Evolutionary conservation across 2,329 filamentous ascomycete species (phyloP), one percentile per base, ranked within the genome.

Genomic region (Fusarium marasasianum): DNA sequence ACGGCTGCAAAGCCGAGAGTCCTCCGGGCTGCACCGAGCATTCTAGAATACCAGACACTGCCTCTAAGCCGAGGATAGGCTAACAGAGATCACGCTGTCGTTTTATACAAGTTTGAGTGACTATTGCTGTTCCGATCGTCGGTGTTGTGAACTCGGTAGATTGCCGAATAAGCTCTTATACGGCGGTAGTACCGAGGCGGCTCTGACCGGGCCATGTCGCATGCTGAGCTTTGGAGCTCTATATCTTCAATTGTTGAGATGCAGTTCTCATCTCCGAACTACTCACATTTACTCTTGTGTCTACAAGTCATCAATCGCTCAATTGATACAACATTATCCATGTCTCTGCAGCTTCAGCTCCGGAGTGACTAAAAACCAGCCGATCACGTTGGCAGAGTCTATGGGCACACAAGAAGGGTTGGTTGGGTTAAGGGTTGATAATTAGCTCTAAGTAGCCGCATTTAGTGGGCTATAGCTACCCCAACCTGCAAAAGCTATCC

Each of bases 381-480:
- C 45, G 62, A 43, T 53, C 66, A 61, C 55, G 66, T 24, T 57
- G 35, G 29, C 13, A 20, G 13, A 69, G 31, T 20, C 24, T 48
- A 37, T 11, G 22, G 33, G 24, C 24, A 40, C 22, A 18, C 9
- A n/a, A 29, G 11, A 31, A 41, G 24, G 15, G 51, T 41, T 38
- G n/a, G 22, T 31, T 38, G 20, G 18, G 48, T 31, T n/a, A 31
- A 63, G 53, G 41, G 53, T 47, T 63, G 40, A 44, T 20, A 24
- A 47, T 59, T 43, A 53, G 58, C 37, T 53, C 38, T 33, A 37
- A 48, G 43, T 64, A 72, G 63, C 55, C 59, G 54, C 63, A 51
- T 60, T 57, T 69, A 66, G 50, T 45, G 67, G 67, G 56, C 64
- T 55, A 60, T 47, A 73, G 58, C 69, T 70, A 57, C 61, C 65